These are phyloP conservation scores for Ogataea corticis DNA, from an alignment of 805 yeast species.

Conservation along the genomic window DNA sequence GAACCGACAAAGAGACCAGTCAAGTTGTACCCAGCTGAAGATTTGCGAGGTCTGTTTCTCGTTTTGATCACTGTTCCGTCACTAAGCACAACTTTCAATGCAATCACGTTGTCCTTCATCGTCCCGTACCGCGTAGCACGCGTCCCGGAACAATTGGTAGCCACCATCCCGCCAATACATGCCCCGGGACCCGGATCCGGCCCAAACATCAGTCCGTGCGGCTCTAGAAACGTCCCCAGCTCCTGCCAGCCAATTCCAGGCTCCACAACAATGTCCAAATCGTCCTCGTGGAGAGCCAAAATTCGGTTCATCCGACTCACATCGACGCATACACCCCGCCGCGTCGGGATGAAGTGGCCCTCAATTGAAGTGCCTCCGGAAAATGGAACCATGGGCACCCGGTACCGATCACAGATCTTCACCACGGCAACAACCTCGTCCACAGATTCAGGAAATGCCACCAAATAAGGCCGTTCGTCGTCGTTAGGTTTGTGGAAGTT, in stretches of 20 bases:
- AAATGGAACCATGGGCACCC: conserved; percentile 72
- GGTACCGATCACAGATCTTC: conserved; percentile 59
- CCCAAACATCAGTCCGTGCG: conserved; percentile 61
- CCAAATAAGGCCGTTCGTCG: conserved; percentile 39
- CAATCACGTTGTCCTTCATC: conserved; percentile 70
- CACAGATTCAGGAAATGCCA: conserved; percentile 64
- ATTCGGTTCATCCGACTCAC: conserved; percentile 60
- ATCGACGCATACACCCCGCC: conserved; percentile 64
- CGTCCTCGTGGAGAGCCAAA: conserved; percentile 56
- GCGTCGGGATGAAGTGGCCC: conserved; percentile 76
- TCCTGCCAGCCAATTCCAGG: conserved; percentile 84
- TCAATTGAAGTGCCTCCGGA: conserved; percentile 81
- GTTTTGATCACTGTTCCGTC: conserved; percentile 81
- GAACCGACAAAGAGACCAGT: conserved; percentile 71
- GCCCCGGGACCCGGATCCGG: conserved; percentile 85
- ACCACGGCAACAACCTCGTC: conserved; percentile 65
- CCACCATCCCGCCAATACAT: conserved; percentile 75
- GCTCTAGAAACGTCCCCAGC: conserved; percentile 50
- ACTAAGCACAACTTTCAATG: conserved; percentile 72
- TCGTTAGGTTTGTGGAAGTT: conserved; percentile 36
- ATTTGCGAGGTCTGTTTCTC: conserved; percentile 69
- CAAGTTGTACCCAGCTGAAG: conserved; percentile 78
- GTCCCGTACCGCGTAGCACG: conserved; percentile 80
- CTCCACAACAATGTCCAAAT: conserved; percentile 71
- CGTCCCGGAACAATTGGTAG: conserved; percentile 79